phyloP scores from a whole-genome alignment of 768 basidiomycete species.

The Tylopilus plumbeoviolaceoides region DNA sequence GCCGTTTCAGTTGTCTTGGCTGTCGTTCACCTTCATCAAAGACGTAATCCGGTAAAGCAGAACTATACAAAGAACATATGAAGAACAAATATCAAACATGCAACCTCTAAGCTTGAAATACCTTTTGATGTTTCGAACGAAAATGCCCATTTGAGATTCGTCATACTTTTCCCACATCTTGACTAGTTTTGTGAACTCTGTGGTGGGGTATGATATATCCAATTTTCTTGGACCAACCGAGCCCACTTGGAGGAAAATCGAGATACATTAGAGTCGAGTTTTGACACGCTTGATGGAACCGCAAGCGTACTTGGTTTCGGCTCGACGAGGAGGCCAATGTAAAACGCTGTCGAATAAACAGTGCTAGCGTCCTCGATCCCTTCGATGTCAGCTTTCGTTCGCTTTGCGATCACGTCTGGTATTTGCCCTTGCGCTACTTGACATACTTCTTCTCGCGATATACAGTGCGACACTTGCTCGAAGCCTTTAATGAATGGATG shows the following conservation, averaged over 20 bases:
- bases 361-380: constrained; percentile 69
- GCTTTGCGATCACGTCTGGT: constrained; percentile 62
- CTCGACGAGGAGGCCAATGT: constrained; percentile 90
- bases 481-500: constrained; percentile 97
- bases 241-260: constrained; percentile 50
- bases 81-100: constrained; percentile 11
- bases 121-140: constrained; percentile 92
- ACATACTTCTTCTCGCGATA: constrained; percentile 83
- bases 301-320: constrained; percentile 76
- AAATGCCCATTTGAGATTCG: constrained; percentile 87
- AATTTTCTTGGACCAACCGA: constrained; percentile 74
- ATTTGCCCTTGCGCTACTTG: constrained; percentile 86
- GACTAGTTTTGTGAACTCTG: constrained; percentile 90
- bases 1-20: constrained; percentile 68
- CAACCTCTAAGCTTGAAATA: constrained; percentile 30
- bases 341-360: constrained; percentile 97
- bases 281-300: constrained; percentile 10
- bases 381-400: constrained; percentile 76
- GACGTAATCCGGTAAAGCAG: constrained; percentile 75
- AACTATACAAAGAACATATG: constrained; percentile 39
- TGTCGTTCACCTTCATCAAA: constrained; percentile 81
- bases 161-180: constrained; percentile 96
- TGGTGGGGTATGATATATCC: constrained; percentile 96
- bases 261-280: constrained; percentile 16
- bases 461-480: constrained; percentile 80